A percentile compares a stretch with the other conserved stretches of the same genome.
These are phyloP conservation scores for Phylloporus sp. DNA, from an alignment of 1,284 basidiomycete genomes.

Conservation along the genomic window DNA sequence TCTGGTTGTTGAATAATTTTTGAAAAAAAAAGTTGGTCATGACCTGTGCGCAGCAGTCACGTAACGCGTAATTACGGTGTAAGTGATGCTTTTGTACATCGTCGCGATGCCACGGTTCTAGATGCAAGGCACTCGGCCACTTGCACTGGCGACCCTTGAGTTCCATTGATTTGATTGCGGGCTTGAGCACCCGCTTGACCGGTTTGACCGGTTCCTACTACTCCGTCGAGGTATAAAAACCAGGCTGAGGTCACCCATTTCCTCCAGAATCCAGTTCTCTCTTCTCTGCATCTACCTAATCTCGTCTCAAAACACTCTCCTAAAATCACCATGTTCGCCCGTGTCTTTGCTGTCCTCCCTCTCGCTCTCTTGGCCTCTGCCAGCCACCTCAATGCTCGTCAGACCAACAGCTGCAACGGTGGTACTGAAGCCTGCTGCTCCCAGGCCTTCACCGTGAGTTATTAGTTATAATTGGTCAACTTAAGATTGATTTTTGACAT, in stretches of 20 bases:
- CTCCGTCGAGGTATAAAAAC: not conserved
- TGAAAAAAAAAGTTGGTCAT: no score
- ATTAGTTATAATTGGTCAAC: no score
- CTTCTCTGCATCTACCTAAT: not conserved
- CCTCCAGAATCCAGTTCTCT: not conserved
- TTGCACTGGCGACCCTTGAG: not conserved
- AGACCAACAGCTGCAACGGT: not conserved
- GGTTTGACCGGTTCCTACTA: not conserved
- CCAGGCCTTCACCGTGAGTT: not conserved
- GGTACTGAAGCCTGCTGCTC: not conserved
- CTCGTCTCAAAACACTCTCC: not conserved
- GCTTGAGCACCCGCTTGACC: not conserved
- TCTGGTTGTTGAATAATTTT: no score
- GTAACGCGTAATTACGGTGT: no score
- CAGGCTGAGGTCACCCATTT: not conserved
- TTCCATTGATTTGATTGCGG: not conserved
- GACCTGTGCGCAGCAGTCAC: no score
- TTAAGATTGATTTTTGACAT: not conserved
- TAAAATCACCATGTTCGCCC: constrained; percentile 4
- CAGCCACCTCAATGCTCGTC: not conserved
- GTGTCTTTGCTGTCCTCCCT: not conserved
- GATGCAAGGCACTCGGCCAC: not conserved
- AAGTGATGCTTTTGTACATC: no score
- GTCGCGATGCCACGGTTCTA: no score
- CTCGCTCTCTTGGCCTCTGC: constrained; percentile 3